Evolutionary conservation across 495 filamentous ascomycete species (phyloP), one percentile per base, ranked within the genome.

Genomic region (Penicillium lividum): DNA sequence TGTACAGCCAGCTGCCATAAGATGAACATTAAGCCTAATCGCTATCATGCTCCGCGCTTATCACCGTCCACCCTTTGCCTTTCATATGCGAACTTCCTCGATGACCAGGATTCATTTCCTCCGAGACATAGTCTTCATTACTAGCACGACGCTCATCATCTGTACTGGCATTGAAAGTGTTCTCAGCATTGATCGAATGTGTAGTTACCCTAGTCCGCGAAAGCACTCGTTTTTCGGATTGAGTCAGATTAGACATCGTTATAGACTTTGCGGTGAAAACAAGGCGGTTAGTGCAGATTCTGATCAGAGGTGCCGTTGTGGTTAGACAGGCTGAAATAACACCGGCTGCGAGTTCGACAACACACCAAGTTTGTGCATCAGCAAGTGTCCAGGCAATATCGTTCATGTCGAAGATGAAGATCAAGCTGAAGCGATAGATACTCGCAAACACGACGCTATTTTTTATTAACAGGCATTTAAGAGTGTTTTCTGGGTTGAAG

Each of bases 271-370:
- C 44, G 9, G 50, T 54, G 6, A 51, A 59, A 5, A 59, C 31
- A 33, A 59, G 28, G 13, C 50, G 7, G 4, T 18, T 54, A 22
- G 57, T 59, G 30, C 50, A 49, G 5, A 45, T 29, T 10, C 38
- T 59, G 43, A 59, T 27, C 7, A 67, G 38, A 1, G 65, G 65
- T 28, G 55, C 33, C 8, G 58, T 40, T 15, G 65, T 68, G 7
- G 65, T 59, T 22, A 68, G 51, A 56, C 65, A 68, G n/a, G 62
- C 65, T 22, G 55, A 60, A 38, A 68, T 64, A 0, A 68, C 49
- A 4, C 62, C 65, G 7, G 59, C 59, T 4, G 53, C 56, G 33
- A 42, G 55, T 51, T 68, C 65, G 49, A 68, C 57, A 8, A 68
- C 65, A 18, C 61, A 64, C 65, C 65, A 68, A 11, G 56, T 64